A percentile compares a stretch with the other conserved stretches of the same genome.
Evolutionary conservation across 108 stramenopile species (phyloP).

Genomic region (Discostella pseudostelligera): DNA sequence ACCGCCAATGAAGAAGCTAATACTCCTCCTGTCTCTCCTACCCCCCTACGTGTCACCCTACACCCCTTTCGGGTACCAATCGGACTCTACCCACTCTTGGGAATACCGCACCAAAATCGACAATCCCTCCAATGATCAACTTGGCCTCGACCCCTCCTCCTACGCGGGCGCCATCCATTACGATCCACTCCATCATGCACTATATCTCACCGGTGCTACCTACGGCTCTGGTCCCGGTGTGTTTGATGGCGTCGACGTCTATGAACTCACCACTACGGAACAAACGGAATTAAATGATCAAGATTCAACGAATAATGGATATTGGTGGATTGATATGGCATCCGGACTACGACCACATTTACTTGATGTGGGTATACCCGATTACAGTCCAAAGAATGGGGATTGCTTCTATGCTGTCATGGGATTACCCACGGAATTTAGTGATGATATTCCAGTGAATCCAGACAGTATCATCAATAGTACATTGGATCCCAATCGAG

Average conservation of each 20-base stretch:
- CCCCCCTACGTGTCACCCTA: neutral
- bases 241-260: constrained; percentile 38
- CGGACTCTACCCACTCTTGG: constrained; percentile 28
- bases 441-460: neutral
- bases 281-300: too few relatives aligned
- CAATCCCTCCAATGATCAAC: neutral
- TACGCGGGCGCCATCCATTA: constrained; percentile 49
- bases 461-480: too few relatives aligned
- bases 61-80: constrained; percentile 47
- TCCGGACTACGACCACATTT: constrained; percentile 20
- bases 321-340: constrained; percentile 27
- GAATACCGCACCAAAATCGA: constrained; percentile 3
- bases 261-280: constrained; percentile 9
- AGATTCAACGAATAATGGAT: too few relatives aligned
- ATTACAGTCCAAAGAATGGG: constrained; percentile 14
- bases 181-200: constrained; percentile 48
- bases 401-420: constrained; percentile 48
- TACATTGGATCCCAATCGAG: neutral
- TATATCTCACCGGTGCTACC: constrained; percentile 49
- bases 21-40: neutral
- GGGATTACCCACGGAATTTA: constrained; percentile 17
- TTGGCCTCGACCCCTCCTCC: constrained; percentile 33
- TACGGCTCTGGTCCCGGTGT: constrained; percentile 18
- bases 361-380: constrained; percentile 25
- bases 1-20: too few relatives aligned